phyloP scores from a whole-genome alignment of 176 grass and related monocot species.

The Phyllostachys edulis region DNA sequence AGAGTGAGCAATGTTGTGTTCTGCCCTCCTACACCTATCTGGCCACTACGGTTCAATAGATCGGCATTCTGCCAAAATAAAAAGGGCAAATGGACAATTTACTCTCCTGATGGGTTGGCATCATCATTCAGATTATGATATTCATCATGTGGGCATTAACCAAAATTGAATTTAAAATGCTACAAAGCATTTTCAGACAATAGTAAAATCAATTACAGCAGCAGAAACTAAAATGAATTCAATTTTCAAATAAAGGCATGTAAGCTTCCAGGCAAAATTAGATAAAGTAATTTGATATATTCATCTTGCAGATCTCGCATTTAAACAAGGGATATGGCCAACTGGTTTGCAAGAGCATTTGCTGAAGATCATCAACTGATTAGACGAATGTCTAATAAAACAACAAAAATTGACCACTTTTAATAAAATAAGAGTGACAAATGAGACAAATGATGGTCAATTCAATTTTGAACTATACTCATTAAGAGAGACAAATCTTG shows the following conservation, averaged over 20 bases:
- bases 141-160: background rate
- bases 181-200: background rate
- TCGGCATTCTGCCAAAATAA: conserved; percentile 37
- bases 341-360: conserved; percentile 16
- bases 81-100: conserved; percentile 17
- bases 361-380: background rate
- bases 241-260: conserved; percentile 9
- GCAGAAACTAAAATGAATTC: conserved; percentile 10
- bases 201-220: background rate
- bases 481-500: conserved; percentile 3
- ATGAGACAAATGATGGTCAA: background rate
- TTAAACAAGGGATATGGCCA: background rate
- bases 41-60: conserved; percentile 32
- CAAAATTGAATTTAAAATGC: background rate
- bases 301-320: background rate
- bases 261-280: background rate
- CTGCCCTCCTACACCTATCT: conserved; percentile 26
- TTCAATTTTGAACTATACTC: background rate
- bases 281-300: background rate
- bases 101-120: conserved; percentile 11
- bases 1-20: conserved; percentile 59
- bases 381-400: background rate
- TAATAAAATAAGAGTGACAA: background rate
- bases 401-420: background rate
- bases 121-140: background rate